Percentiles rank a stretch among this genome's conserved stretches.
These are phyloP conservation scores for Vicia faba DNA, from an alignment of 306 rosid genomes.

Conservation along the genomic window DNA sequence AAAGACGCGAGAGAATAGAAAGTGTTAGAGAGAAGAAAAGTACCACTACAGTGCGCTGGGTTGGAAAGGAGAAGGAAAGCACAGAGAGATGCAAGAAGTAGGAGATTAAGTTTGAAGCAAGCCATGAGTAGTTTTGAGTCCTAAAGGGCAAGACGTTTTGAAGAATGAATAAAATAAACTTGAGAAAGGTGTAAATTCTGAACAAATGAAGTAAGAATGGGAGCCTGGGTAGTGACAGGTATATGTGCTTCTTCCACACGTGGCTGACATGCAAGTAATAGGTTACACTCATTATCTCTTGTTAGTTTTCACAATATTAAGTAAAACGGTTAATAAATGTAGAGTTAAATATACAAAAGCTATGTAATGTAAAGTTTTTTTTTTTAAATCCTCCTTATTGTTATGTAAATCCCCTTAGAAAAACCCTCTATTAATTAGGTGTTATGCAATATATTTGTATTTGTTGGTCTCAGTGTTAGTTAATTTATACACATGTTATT, in stretches of 20 bases:
- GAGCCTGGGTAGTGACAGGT: slow-evolving; percentile 39
- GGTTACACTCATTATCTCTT: not conserved
- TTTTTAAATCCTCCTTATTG: too few relatives aligned
- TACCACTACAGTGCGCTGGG: slow-evolving; percentile 39
- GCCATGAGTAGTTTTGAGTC: slow-evolving; percentile 36
- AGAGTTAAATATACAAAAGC: too few relatives aligned
- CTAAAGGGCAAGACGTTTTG: not conserved
- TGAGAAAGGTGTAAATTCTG: not conserved
- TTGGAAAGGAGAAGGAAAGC: slow-evolving; percentile 35
- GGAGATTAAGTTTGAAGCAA: slow-evolving; percentile 32
- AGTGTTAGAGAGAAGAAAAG: not conserved
- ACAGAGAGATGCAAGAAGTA: slow-evolving; percentile 29
- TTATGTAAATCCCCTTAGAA: too few relatives aligned
- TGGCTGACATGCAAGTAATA: slow-evolving; percentile 60
- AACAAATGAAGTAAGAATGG: slow-evolving; percentile 8
- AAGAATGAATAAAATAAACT: not conserved
- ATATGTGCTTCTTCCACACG: slow-evolving; percentile 41
- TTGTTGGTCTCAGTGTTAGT: too few relatives aligned
- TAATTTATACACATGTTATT: too few relatives aligned
- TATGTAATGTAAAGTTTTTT: too few relatives aligned
- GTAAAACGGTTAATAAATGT: not conserved
- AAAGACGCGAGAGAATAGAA: not conserved
- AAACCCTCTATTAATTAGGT: too few relatives aligned
- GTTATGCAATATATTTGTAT: too few relatives aligned
- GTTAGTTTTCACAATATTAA: not conserved